phyloP scores from a whole-genome alignment of 169 alveolate species.

The Plasmodium inui region DNA sequence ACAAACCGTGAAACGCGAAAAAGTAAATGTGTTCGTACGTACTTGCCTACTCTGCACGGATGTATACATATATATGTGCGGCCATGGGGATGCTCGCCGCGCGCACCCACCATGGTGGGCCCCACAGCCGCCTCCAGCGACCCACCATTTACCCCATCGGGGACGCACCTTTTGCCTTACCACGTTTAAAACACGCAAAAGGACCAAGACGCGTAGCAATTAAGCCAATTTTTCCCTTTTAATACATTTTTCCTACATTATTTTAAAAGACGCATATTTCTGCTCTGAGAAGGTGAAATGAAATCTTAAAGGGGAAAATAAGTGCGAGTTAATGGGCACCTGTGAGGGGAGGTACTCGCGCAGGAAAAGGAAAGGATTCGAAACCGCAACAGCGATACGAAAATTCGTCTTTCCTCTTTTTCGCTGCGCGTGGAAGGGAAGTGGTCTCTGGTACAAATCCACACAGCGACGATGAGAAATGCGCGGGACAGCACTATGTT shows the following conservation, averaged over 20 bases:
- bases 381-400: neutral
- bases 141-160: neutral
- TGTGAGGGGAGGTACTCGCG: neutral
- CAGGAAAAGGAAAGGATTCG: neutral
- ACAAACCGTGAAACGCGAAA: neutral
- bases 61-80: neutral
- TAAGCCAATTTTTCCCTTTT: neutral
- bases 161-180: neutral
- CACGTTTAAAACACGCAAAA: neutral
- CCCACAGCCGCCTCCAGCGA: too few species aligned
- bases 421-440: neutral
- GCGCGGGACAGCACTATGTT: neutral
- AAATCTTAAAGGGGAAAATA: neutral
- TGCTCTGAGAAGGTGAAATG: neutral
- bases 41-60: neutral
- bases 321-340: neutral
- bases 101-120: neutral
- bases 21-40: neutral
- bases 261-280: neutral
- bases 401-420: neutral
- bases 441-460: neutral
- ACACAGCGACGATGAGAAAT: neutral
- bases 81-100: neutral
- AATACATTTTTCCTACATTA: neutral
- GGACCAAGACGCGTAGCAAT: neutral